phyloP scores from a whole-genome alignment of 331 rosid genomes.

The Arachis monticola region DNA sequence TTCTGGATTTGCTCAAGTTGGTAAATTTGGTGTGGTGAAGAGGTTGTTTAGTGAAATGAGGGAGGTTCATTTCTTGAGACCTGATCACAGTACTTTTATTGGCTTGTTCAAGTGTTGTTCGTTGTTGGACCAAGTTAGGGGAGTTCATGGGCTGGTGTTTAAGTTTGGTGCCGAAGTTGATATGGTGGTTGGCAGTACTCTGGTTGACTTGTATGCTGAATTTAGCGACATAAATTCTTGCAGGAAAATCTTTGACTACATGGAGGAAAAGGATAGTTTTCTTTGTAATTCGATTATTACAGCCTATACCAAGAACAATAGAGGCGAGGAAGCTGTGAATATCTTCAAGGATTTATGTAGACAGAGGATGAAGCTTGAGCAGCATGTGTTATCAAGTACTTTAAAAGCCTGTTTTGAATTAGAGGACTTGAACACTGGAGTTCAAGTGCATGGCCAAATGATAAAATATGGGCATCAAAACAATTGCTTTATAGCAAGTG shows the following conservation, averaged over 20 bases:
- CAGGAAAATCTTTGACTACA: slow-evolving; percentile 47
- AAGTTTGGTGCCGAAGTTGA: slow-evolving; percentile 54
- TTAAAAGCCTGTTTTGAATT: slow-evolving; percentile 58
- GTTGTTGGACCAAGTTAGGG: slow-evolving; percentile 44
- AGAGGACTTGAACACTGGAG: slow-evolving; percentile 46
- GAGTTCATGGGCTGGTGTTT: slow-evolving; percentile 50
- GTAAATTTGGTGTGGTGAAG: slow-evolving; percentile 44
- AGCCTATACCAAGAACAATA: slow-evolving; percentile 47
- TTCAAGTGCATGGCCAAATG: slow-evolving; percentile 57
- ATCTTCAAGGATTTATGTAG: slow-evolving; percentile 55
- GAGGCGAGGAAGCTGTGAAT: slow-evolving; percentile 54
- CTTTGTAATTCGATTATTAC: slow-evolving; percentile 62
- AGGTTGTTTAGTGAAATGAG: slow-evolving; percentile 58
- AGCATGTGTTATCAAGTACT: slow-evolving; percentile 53
- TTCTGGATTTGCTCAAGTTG: slow-evolving; percentile 59
- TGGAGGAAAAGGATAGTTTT: slow-evolving; percentile 56
- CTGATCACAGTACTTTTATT: slow-evolving; percentile 46
- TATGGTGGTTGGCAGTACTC: slow-evolving; percentile 52
- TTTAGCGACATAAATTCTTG: slow-evolving; percentile 48
- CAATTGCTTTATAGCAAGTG: slow-evolving; percentile 56
- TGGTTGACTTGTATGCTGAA: slow-evolving; percentile 58
- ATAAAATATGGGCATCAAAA: slow-evolving; percentile 49
- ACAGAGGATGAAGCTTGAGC: slow-evolving; percentile 50
- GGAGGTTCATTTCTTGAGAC: slow-evolving; percentile 44
- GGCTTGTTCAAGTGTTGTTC: slow-evolving; percentile 56